phyloP scores from a whole-genome alignment of 805 yeast species.

The Zygosaccharomyces gambellarensis region DNA sequence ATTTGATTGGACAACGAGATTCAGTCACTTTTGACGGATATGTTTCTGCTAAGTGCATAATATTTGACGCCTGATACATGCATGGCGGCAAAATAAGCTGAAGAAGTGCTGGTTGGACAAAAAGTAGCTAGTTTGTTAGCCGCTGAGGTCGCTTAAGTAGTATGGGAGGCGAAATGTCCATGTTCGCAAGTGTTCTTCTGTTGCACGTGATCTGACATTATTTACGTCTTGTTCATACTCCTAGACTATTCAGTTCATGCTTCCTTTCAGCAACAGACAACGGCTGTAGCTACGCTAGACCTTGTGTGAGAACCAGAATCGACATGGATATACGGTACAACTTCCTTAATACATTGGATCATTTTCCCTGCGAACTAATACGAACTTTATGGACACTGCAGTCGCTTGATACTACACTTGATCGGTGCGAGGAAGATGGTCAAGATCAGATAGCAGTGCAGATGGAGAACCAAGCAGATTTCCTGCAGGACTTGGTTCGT shows the following conservation, averaged over 20 bases:
- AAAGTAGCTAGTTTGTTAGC: too few species aligned
- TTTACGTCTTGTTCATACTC: too few species aligned
- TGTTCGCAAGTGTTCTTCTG: too few species aligned
- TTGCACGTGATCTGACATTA: too few species aligned
- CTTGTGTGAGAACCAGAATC: not conserved
- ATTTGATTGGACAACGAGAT: slow-evolving; percentile 2
- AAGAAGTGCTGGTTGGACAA: too few species aligned
- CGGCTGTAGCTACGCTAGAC: too few species aligned
- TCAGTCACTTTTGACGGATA: not conserved
- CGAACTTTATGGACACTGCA: slow-evolving; percentile 41
- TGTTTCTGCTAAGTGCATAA: not conserved
- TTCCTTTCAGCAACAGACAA: too few species aligned
- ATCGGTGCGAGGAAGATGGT: slow-evolving; percentile 15
- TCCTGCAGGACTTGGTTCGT: slow-evolving; percentile 13
- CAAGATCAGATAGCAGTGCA: slow-evolving; percentile 9
- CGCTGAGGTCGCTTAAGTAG: too few species aligned
- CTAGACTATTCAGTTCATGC: too few species aligned
- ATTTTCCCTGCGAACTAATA: slow-evolving; percentile 41
- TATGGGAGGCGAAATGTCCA: too few species aligned
- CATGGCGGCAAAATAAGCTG: too few species aligned
- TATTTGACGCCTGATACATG: too few species aligned
- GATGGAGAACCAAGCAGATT: slow-evolving; percentile 14
- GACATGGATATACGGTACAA: slow-evolving; percentile 37
- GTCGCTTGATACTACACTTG: slow-evolving; percentile 27
- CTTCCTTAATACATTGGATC: slow-evolving; percentile 39